These are phyloP conservation scores for Rhizopus delemar DNA, from an alignment of 371 early-diverging fungal genomes.

Conservation along the genomic window DNA sequence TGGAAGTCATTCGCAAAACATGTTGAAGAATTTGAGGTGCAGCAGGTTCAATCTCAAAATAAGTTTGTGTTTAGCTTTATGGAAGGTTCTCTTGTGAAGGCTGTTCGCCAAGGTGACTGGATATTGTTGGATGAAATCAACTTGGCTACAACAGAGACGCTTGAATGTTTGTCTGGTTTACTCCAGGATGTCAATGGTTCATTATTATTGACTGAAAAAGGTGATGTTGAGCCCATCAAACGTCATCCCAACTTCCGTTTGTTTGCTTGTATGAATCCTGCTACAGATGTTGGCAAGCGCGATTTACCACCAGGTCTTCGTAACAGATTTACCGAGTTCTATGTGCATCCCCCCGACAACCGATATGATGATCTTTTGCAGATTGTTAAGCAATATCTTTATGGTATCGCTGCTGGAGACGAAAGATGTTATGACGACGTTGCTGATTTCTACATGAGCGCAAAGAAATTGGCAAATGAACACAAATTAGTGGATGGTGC, in stretches of 20 bases:
- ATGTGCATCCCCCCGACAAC: constrained; percentile 90
- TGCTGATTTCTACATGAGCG: constrained; percentile 82
- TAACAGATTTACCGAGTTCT: constrained; percentile 93
- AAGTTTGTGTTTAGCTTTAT: constrained; percentile 92
- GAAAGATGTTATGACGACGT: constrained; percentile 71
- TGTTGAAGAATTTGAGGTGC: constrained; percentile 68
- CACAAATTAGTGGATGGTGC: constrained; percentile 90
- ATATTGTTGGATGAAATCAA: constrained; percentile 99
- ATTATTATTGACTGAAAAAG: constrained; percentile 86
- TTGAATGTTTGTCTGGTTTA: constrained; percentile 89
- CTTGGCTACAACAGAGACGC: constrained; percentile 92
- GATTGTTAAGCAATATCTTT: constrained; percentile 80
- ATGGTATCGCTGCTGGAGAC: constrained; percentile 60
- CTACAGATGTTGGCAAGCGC: constrained; percentile 98
- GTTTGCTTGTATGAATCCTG: constrained; percentile 99
- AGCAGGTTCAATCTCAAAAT: constrained; percentile 72
- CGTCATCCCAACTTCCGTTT: constrained; percentile 96
- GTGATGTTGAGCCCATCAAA: constrained; percentile 82
- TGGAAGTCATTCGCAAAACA: constrained; percentile 65
- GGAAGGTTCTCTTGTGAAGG: constrained; percentile 92
- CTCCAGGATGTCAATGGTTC: constrained; percentile 84
- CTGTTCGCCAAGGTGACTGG: constrained; percentile 94
- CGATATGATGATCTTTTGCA: constrained; percentile 79
- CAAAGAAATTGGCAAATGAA: constrained; percentile 70
- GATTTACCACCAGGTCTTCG: constrained; percentile 92